These are phyloP conservation scores for Lithocarpus polystachyus DNA, from an alignment of 306 rosid species.

Conservation along the genomic window DNA sequence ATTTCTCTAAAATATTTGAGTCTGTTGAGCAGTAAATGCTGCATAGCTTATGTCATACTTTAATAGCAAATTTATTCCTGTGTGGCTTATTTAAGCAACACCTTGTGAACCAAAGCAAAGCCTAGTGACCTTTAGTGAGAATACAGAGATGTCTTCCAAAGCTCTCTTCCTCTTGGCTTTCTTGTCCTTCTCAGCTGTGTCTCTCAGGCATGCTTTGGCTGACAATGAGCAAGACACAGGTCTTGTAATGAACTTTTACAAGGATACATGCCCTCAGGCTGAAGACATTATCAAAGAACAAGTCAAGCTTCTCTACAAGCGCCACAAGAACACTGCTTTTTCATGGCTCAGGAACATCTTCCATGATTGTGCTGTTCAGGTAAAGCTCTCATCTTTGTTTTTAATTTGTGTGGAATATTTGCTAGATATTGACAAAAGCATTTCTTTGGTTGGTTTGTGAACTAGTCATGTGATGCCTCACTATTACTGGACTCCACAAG, in stretches of 20 bases:
- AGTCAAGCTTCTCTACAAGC: slow-evolving; percentile 93
- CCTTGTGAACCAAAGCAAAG: slow-evolving; percentile 1
- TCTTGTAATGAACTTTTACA: slow-evolving; percentile 79
- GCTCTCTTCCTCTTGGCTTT: slow-evolving; percentile 45
- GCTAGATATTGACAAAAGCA: not conserved
- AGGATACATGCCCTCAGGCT: slow-evolving; percentile 92
- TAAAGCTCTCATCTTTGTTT: slow-evolving; percentile 12
- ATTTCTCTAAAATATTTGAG: no score
- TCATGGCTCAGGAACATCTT: slow-evolving; percentile 98
- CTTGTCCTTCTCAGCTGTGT: slow-evolving; percentile 41
- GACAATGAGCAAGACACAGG: slow-evolving; percentile 40
- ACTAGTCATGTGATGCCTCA: slow-evolving; percentile 93
- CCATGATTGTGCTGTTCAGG: slow-evolving; percentile 98
- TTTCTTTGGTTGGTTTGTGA: not conserved
- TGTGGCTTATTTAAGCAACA: slow-evolving; percentile 49
- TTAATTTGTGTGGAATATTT: not conserved
- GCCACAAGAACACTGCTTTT: slow-evolving; percentile 99
- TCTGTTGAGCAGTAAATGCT: slow-evolving; percentile 4
- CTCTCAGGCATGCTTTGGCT: slow-evolving; percentile 37
- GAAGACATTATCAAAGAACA: slow-evolving; percentile 90
- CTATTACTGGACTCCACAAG: slow-evolving; percentile 87
- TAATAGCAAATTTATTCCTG: not conserved
- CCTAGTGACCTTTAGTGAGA: slow-evolving; percentile 10
- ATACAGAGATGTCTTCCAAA: slow-evolving; percentile 48
- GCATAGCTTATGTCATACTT: not conserved